These are phyloP conservation scores for Rauvolfia tetraphylla DNA, from an alignment of 257 asterid species.

Conservation along the genomic window DNA sequence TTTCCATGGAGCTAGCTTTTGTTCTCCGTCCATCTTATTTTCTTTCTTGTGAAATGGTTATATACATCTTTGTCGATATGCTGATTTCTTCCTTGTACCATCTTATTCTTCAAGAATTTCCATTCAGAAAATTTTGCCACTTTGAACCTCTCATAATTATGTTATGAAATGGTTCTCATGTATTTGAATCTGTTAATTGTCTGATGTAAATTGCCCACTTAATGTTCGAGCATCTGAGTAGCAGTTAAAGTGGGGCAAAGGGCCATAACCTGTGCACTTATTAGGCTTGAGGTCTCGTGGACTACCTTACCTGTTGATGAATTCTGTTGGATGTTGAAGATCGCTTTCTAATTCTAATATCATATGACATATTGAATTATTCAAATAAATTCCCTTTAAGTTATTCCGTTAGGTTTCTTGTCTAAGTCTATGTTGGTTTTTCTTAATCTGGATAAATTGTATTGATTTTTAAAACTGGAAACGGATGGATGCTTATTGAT, in stretches of 20 bases:
- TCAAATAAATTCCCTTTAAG: too few species aligned
- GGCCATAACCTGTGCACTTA: background rate
- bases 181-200: too few species aligned
- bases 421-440: too few species aligned
- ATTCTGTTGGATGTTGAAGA: background rate
- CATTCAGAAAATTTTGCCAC: background rate
- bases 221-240: too few species aligned
- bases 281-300: background rate
- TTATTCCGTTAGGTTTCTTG: background rate
- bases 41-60: background rate
- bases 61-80: background rate
- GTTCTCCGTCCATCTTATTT: background rate
- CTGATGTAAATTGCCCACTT: too few species aligned
- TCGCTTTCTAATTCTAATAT: background rate
- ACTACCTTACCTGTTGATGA: background rate
- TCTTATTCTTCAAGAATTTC: background rate
- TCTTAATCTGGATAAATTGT: background rate
- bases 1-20: background rate
- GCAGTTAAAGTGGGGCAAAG: background rate
- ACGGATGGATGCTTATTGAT: background rate
- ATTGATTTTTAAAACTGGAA: constrained; percentile 4
- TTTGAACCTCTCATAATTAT: background rate
- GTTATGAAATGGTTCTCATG: background rate
- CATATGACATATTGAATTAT: too few species aligned
- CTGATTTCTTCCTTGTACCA: background rate